Evolutionary conservation across 768 basidiomycete species (phyloP), one percentile per base, ranked within the genome.

Genomic region (Favolaschia claudopus): DNA sequence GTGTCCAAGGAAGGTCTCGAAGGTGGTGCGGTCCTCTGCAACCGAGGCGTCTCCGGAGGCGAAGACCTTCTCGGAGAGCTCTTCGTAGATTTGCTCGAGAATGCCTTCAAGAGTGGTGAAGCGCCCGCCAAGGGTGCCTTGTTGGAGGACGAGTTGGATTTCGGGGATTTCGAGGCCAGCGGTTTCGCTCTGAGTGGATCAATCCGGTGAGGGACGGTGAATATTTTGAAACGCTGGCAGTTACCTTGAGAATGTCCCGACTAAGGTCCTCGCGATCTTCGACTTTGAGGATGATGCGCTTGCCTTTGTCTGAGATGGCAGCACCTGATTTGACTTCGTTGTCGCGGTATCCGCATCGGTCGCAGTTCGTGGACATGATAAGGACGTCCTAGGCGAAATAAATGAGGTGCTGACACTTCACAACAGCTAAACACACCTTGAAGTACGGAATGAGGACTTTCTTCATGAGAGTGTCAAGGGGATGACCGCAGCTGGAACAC

Each of bases 361-460:
- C 93, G 72, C 97, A 99, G 72, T 97, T 98, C 7, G 96, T 96
- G 22, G 96, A 96, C 95, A 98, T 98, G 76, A 99, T 96, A 51
- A 99, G 77, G 54, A 95, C 89, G 66, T 99, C 95, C 96, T 97
- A 50, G 14, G 62, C 7, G 31, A n/a, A 8, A 24, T 22, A 38
- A 38, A 19, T 54, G 25, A 57, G 36, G n/a, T n/a, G n/a, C 17
- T 14, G 24, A 47, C 14, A 19, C 14, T 28, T 44, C 38, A 40
- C 24, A 60, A 15, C 2, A 43, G 17, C 9, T 4, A 32, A 20
- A 63, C 80, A 46, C 46, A 89, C 95, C 84, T 99, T 94, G 84
- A 99, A 99, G 74, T 99, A 95, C 0, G 97, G 97, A 64, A 99
- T 97, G 60, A 86, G 88, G 65, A 99, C 91, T 70, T 92, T 93